phyloP scores from a whole-genome alignment of 2,329 filamentous ascomycete species.

The Pseudonectria foliicola region DNA sequence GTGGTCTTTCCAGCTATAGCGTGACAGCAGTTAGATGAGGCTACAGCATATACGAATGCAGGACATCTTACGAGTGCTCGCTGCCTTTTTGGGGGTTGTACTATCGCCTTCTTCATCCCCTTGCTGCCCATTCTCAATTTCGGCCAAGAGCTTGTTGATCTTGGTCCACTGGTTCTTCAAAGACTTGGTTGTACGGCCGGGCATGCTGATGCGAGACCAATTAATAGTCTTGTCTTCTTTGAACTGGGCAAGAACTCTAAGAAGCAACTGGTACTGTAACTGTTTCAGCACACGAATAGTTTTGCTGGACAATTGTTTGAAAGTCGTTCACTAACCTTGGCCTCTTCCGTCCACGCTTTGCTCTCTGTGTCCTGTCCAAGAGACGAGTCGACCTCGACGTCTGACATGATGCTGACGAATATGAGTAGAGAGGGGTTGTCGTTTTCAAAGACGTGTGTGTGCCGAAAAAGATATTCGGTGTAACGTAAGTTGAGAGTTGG shows the following conservation, averaged over 20 bases:
- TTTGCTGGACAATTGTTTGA: not conserved
- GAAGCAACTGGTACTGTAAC: conserved; percentile 27
- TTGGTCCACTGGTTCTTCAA: conserved; percentile 31
- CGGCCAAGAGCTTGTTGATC: conserved; percentile 28
- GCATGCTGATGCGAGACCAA: conserved; percentile 29
- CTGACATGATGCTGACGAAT: conserved; percentile 16
- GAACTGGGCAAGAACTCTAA: conserved; percentile 29
- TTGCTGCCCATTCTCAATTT: conserved; percentile 23
- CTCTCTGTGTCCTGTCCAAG: conserved; percentile 15
- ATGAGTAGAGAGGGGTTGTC: not conserved
- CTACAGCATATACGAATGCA: no score
- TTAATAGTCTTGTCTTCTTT: conserved; percentile 28
- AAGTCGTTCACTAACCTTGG: conserved; percentile 21
- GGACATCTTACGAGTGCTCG: conserved; percentile 14
- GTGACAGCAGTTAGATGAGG: no score
- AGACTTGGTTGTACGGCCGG: conserved; percentile 31
- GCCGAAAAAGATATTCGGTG: no score
- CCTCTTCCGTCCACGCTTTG: conserved; percentile 30
- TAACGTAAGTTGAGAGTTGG: no score
- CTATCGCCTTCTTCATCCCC: conserved; percentile 2
- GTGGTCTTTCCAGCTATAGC: conserved; percentile 17
- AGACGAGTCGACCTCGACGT: conserved; percentile 8
- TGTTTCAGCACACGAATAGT: not conserved
- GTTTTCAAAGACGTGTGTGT: no score
- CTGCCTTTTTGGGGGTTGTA: conserved; percentile 14